Base-by-base conservation (phyloP, 2,329 filamentous ascomycete genomes). In the Aspergillus tamarii region DNA sequence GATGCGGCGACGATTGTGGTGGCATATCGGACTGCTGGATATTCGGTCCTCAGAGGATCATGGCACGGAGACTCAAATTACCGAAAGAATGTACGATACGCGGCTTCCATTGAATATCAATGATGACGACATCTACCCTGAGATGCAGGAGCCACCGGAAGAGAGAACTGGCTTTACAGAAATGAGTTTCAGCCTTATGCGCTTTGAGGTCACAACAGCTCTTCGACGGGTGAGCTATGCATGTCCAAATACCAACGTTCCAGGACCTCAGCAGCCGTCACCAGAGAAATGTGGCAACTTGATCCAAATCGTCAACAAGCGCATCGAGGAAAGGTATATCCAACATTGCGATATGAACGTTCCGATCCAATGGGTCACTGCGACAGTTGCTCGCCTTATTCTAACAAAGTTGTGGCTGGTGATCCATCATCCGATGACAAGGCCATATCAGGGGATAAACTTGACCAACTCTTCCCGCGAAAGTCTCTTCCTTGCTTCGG, bases 401-500 rank as follows among this genome's bases (percentile, higher is more conserved):
- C 86, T 93, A 78, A 88, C 89, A 59, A 94, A 93, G 77, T 88
- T 93, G 82, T 92, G 89, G 80, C 83, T 95, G 41, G 85, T 93
- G 64, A 85, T 92, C 2, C 91, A 94, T 71, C 89, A 94, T 69
- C 91, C 91, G 0, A 84, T 90, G 70, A 87, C 91, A 36, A 85
- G 88, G 58, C 83, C 84, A 39, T 85, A 75, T 43, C 67, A 87
- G 30, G 83, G 83, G n/a, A 77, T 82, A 10, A 83, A 82, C 30
- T 80, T 91, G 9, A 85, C 87, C 0, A 83, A 86, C 57, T 88
- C 89, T 55, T 86, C 87, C 10, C 87, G 88, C 62, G 86, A 92
- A 65, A 88, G 88, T 62, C 82, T 94, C 1, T 91, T 93, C 73
- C 79, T 89, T 28, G 90, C 89, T 0, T 88, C 90, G 2, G 84